phyloP scores from a whole-genome alignment of 2,329 filamentous ascomycete genomes.

The Colletotrichum viniferum region DNA sequence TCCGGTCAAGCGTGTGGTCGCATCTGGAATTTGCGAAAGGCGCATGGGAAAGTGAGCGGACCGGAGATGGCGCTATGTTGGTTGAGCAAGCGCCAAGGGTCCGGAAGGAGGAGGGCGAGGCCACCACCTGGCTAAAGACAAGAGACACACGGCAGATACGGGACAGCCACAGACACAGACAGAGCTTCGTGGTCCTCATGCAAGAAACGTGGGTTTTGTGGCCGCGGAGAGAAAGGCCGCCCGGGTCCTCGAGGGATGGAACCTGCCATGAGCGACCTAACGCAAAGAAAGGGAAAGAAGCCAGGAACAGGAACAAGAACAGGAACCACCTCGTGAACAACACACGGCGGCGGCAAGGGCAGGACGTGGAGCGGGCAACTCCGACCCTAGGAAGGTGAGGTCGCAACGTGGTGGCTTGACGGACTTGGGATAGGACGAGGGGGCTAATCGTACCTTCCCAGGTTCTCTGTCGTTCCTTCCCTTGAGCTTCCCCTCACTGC shows the following conservation, averaged over 20 bases:
- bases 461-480: background rate
- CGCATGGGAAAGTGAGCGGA: background rate
- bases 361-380: background rate
- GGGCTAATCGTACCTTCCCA: background rate
- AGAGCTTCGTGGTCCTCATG: background rate
- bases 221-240: background rate
- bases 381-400: background rate
- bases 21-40: background rate
- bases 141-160: background rate
- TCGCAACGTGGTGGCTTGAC: constrained; percentile 13
- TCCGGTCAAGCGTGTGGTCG: background rate
- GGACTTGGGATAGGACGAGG: background rate
- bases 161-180: background rate
- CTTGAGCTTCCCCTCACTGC: background rate
- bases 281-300: background rate
- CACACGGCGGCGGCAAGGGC: background rate
- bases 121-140: background rate
- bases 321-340: background rate
- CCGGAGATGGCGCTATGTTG: background rate
- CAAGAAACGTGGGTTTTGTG: background rate
- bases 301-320: background rate
- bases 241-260: background rate
- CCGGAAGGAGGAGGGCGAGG: background rate
- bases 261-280: background rate
- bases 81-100: background rate